A percentile compares a stretch with the other conserved stretches of the same genome.
Conservation (phyloP, 768 basidiomycete genomes). For the Pleurotus tuoliensis region DNA sequence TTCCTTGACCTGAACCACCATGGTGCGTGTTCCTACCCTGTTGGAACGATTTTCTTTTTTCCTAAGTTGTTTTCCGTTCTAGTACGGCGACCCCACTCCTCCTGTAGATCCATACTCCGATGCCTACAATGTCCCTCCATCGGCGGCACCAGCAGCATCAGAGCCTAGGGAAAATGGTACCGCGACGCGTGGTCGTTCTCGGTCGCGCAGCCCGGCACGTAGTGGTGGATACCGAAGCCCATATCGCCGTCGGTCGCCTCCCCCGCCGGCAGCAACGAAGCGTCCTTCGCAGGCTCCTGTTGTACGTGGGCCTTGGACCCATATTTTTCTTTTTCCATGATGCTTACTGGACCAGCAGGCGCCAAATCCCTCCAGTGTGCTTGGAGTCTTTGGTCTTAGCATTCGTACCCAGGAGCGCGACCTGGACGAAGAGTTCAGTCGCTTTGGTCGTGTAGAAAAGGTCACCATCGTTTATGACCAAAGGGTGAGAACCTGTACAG, state of each 20-base stretch:
- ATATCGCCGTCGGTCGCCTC: constrained; percentile 53
- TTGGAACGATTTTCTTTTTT: constrained; percentile 10
- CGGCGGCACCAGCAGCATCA: constrained; percentile 41
- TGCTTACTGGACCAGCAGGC: constrained; percentile 58
- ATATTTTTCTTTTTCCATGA: constrained; percentile 12
- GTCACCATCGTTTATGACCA: constrained; percentile 97
- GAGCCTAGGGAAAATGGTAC: constrained; percentile 40
- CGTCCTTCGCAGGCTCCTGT: constrained; percentile 70
- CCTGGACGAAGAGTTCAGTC: constrained; percentile 89
- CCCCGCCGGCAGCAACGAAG: constrained; percentile 41
- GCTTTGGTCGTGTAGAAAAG: constrained; percentile 88
- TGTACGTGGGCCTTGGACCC: constrained; percentile 39
- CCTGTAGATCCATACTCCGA: constrained; percentile 81
- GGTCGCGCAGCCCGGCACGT: constrained; percentile 66
- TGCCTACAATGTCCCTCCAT: constrained; percentile 68
- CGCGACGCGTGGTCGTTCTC: constrained; percentile 63
- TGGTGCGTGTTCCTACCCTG: constrained; percentile 46
- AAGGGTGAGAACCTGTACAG: constrained; percentile 54
- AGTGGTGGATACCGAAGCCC: constrained; percentile 56
- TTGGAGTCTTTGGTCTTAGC: constrained; percentile 98
- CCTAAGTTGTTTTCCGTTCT: constrained; percentile 12
- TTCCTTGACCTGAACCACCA: constrained; percentile 57
- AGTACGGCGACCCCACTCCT: constrained; percentile 65
- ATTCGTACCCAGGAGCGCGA: constrained; percentile 93
- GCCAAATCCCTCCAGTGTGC: constrained; percentile 81